Conservation (phyloP, 2,329 filamentous ascomycete species). For the Fusarium albosuccineum region DNA sequence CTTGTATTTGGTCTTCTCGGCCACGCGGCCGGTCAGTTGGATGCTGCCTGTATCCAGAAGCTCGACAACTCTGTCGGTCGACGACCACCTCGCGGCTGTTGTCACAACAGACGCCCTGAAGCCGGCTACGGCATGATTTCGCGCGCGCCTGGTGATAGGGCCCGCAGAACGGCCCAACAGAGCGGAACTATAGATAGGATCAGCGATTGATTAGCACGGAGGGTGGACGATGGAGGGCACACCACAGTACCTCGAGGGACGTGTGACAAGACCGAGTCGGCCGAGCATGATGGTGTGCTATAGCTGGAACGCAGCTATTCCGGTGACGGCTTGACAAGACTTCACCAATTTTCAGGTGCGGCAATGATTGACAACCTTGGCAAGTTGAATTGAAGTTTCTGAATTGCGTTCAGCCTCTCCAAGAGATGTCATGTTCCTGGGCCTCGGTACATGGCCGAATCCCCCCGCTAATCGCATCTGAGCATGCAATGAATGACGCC, state of each 20-base stretch:
- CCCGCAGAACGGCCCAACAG: conserved; percentile 29
- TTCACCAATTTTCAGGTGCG: conserved; percentile 6
- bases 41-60: conserved; percentile 33
- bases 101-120: conserved; percentile 12
- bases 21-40: conserved; percentile 7
- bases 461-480: conserved; percentile 39
- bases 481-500: conserved; percentile 26
- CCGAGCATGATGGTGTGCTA: conserved; percentile 35
- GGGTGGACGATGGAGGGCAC: neutral
- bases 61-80: conserved; percentile 23
- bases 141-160: conserved; percentile 12
- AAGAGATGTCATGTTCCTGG: neutral
- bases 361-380: neutral
- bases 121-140: conserved; percentile 8
- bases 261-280: conserved; percentile 28
- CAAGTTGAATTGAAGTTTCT: neutral
- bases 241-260: conserved; percentile 32
- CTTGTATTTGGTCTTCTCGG: conserved; percentile 22
- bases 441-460: conserved; percentile 34
- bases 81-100: conserved; percentile 23
- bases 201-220: conserved; percentile 18
- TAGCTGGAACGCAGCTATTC: neutral
- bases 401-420: neutral
- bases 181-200: conserved; percentile 25
- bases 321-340: neutral